phyloP scores from a whole-genome alignment of 2,329 filamentous ascomycete species.

The Fusarium guadeloupense region DNA sequence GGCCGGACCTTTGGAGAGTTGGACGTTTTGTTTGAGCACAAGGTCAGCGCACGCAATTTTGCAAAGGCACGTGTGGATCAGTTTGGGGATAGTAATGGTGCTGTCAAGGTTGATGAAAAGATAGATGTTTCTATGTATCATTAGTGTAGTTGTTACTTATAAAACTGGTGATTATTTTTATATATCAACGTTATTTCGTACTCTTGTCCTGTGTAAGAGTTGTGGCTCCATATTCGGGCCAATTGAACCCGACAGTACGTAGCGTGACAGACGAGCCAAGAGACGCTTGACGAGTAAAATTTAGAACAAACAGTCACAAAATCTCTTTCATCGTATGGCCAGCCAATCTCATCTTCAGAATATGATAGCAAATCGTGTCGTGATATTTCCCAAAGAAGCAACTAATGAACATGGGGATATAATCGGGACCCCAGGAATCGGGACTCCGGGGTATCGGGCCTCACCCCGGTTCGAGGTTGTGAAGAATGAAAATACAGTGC shows the following conservation, averaged over 20 bases:
- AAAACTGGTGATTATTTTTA: too few relatives aligned
- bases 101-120: conserved; percentile 26
- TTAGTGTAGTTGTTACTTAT: not conserved
- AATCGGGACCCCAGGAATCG: not conserved
- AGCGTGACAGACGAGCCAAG: too few relatives aligned
- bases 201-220: too few relatives aligned
- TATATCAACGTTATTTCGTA: not conserved
- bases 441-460: not conserved
- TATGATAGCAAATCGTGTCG: too few relatives aligned
- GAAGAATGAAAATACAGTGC: not conserved
- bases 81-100: conserved; percentile 27
- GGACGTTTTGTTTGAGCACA: conserved; percentile 62
- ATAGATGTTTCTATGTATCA: not conserved
- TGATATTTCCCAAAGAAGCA: not conserved
- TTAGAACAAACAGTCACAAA: too few relatives aligned
- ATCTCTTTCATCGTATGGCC: too few relatives aligned
- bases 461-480: conserved; percentile 11
- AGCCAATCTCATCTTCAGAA: too few relatives aligned
- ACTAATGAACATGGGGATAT: not conserved
- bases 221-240: too few relatives aligned
- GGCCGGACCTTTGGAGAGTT: conserved; percentile 64
- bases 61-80: conserved; percentile 33
- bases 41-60: conserved; percentile 54
- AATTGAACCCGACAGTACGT: too few relatives aligned
- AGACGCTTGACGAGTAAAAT: too few relatives aligned